Evolutionary conservation across 2,329 filamentous ascomycete genomes (phyloP), one percentile per base, ranked within the genome.

Genomic region (Alternaria alternata): DNA sequence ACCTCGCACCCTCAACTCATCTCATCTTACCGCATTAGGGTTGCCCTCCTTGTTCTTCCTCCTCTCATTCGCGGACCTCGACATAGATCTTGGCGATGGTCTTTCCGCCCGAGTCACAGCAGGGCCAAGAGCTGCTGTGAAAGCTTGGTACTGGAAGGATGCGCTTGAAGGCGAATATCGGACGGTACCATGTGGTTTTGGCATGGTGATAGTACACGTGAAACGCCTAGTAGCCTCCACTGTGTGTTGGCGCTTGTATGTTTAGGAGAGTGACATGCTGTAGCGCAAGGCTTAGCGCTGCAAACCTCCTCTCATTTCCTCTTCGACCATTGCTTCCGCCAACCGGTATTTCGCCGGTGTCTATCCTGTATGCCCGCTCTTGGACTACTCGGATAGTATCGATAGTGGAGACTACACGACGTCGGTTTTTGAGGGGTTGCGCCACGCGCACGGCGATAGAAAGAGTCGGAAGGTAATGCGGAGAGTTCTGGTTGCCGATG

Each of bases 11-110:
- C 28, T 47, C 28, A 51, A 39, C n/a, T 47, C 43, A 32, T 14
- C 38, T n/a, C 54, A 48, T 62, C 54, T 60, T 54, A 54, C 59
- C 57, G 42, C 7, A 34, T 46, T 18, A 41, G 48, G 47, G 34
- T 14, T 12, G 30, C 36, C 4, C 20, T 57, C 30, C 43, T 49
- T n/a, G 7, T 20, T 42, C 22, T 36, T 48, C 39, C 41, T 54
- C 36, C 32, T 24, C 49, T 62, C 58, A 65, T 68, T 68, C 66
- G 59, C 60, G 58, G 56, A 67, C 56, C 47, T 65, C 54, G 54
- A 54, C 54, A 57, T 42, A 26, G 36, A 43, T 47, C 59, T 63
- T 65, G 62, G 62, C 64, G 56, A 18, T 16, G 28, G 41, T 14
- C 41, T 54, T 43, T 62, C 59, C 64, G 53, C 55, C 42, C 24